These are phyloP conservation scores for Pichia sp. DNA, from an alignment of 1,139 yeast species.

Conservation along the genomic window DNA sequence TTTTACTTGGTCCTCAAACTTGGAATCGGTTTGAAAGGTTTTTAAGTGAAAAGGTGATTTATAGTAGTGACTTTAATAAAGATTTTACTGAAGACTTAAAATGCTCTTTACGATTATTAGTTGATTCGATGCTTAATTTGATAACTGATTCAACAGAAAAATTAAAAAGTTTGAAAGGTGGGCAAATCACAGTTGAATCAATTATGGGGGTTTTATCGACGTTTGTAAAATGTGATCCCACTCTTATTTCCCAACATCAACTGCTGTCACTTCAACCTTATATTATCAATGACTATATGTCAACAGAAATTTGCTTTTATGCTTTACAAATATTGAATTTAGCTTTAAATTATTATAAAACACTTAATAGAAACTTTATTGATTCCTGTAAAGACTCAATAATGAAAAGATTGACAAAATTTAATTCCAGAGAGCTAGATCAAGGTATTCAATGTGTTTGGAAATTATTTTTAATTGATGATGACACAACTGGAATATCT, in stretches of 20 bases:
- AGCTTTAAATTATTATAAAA: slow-evolving; percentile 36
- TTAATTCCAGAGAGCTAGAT: slow-evolving; percentile 51
- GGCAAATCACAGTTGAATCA: slow-evolving; percentile 27
- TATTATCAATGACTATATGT: slow-evolving; percentile 40
- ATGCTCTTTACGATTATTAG: slow-evolving; percentile 23
- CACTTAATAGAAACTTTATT: slow-evolving; percentile 47
- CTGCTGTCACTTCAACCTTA: slow-evolving; percentile 56
- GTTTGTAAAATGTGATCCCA: slow-evolving; percentile 45
- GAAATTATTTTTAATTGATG: slow-evolving; percentile 31
- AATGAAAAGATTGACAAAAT: slow-evolving; percentile 50
- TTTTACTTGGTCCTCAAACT: slow-evolving; percentile 32
- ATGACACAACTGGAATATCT: slow-evolving; percentile 43
- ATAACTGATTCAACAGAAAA: slow-evolving; percentile 21
- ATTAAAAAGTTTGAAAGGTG: slow-evolving; percentile 5
- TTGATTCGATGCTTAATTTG: slow-evolving; percentile 30
- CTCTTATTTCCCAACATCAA: slow-evolving; percentile 56
- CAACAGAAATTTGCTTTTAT: slow-evolving; percentile 37
- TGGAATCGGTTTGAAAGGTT: slow-evolving; percentile 40
- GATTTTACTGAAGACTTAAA: slow-evolving; percentile 13
- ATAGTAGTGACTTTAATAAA: slow-evolving; percentile 25
- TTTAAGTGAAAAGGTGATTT: slow-evolving; percentile 37
- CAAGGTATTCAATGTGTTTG: slow-evolving; percentile 68
- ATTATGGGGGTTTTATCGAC: slow-evolving; percentile 46
- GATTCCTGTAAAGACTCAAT: slow-evolving; percentile 46
- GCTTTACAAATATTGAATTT: slow-evolving; percentile 49